Conservation (phyloP, 345 rosid species). For the Passiflora organensis region DNA sequence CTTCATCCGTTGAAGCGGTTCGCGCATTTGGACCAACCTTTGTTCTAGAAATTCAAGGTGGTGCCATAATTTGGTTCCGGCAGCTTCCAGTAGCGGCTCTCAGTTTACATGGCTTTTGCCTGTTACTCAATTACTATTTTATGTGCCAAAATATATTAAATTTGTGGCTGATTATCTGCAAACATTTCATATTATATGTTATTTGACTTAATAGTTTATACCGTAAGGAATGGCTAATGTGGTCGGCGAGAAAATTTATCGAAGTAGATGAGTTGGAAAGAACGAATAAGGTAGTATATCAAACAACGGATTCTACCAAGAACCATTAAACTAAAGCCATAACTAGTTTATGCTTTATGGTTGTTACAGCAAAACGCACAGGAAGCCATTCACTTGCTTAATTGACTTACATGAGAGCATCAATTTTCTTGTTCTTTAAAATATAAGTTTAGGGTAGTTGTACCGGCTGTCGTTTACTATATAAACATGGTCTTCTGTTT, state of each 20-base stretch:
- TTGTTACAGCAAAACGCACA: not conserved
- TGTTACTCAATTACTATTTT: too few relatives aligned
- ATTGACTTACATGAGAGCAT: not conserved
- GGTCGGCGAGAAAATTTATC: not conserved
- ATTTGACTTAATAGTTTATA: too few relatives aligned
- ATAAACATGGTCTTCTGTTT: too few relatives aligned
- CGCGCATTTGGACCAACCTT: not conserved
- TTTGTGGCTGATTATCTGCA: too few relatives aligned
- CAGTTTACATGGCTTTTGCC: too few relatives aligned
- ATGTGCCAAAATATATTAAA: too few relatives aligned
- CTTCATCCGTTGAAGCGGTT: conserved; percentile 15
- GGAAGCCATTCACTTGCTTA: not conserved
- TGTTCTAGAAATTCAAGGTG: too few relatives aligned
- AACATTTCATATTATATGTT: too few relatives aligned
- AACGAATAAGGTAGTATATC: not conserved
- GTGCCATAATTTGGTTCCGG: too few relatives aligned
- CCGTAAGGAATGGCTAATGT: not conserved
- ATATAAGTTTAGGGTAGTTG: not conserved
- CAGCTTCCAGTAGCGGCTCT: too few relatives aligned
- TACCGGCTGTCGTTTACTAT: not conserved
- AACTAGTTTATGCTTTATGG: too few relatives aligned
- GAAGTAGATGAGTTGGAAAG: conserved; percentile 3
- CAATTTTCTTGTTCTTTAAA: not conserved
- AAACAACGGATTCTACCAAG: not conserved
- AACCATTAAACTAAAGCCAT: not conserved